A percentile compares a stretch with the other conserved stretches of the same genome.
Evolutionary conservation across 345 rosid genomes (phyloP).

Genomic region (Ceriops decandra): DNA sequence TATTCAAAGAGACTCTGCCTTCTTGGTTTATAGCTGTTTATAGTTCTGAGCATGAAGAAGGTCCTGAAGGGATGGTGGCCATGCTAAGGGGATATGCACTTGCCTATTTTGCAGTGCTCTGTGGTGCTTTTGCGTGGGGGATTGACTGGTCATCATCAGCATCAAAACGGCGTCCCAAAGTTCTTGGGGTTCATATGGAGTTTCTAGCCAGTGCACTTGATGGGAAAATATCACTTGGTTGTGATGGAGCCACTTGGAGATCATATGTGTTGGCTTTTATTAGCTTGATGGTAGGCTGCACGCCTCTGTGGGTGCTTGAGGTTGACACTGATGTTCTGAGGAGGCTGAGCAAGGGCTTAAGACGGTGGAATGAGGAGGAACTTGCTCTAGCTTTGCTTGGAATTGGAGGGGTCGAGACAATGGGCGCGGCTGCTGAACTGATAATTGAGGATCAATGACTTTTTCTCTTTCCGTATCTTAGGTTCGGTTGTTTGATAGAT

Average conservation of each 20-base stretch:
- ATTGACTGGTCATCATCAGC: conserved; percentile 60
- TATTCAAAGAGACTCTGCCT: conserved; percentile 81
- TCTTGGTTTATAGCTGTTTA: conserved; percentile 88
- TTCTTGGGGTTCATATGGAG: conserved; percentile 69
- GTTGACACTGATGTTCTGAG: conserved; percentile 63
- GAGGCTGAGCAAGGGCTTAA: conserved; percentile 77
- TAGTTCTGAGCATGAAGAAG: conserved; percentile 51
- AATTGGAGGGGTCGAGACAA: conserved; percentile 57
- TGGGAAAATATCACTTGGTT: conserved; percentile 85
- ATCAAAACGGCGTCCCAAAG: conserved; percentile 66
- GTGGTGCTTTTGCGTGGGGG: conserved; percentile 93
- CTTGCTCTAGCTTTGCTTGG: conserved; percentile 75
- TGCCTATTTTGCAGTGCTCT: conserved; percentile 68
- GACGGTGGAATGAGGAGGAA: conserved; percentile 82
- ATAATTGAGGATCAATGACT: conserved; percentile 34
- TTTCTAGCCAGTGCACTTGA: conserved; percentile 80
- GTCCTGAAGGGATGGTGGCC: conserved; percentile 50
- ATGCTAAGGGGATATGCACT: conserved; percentile 78
- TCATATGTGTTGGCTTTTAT: conserved; percentile 81
- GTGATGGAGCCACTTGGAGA: conserved; percentile 72
- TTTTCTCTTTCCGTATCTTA: neutral
- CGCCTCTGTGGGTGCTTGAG: conserved; percentile 79
- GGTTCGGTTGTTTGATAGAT: neutral
- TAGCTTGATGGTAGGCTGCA: conserved; percentile 64
- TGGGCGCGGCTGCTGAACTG: conserved; percentile 70